Conservation (phyloP, 2,329 filamentous ascomycete species). For the Emmonsia crescens region DNA sequence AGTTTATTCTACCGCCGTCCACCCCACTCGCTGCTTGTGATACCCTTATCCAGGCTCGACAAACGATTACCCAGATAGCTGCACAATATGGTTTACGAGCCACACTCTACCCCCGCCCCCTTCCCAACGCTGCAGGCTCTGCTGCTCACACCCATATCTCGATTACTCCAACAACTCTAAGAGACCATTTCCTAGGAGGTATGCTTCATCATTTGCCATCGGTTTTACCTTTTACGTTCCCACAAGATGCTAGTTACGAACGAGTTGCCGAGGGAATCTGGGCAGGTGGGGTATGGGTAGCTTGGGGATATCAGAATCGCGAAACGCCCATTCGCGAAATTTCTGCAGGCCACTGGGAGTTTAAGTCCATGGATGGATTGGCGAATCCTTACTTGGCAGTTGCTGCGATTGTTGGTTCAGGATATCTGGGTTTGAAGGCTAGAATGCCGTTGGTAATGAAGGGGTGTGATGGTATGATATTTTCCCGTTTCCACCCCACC, state of each 20-base stretch:
- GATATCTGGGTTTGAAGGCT: slow-evolving; percentile 9
- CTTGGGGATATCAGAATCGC: slow-evolving; percentile 60
- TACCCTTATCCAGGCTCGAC: slow-evolving; percentile 56
- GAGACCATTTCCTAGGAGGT: slow-evolving; percentile 57
- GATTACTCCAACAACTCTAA: slow-evolving; percentile 44
- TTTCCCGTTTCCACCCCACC: neutral
- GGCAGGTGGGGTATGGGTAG: slow-evolving; percentile 67
- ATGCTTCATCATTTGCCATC: slow-evolving; percentile 55
- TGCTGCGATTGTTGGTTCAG: slow-evolving; percentile 16
- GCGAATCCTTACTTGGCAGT: slow-evolving; percentile 21
- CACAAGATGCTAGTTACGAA: slow-evolving; percentile 56
- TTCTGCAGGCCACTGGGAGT: slow-evolving; percentile 16
- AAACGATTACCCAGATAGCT: slow-evolving; percentile 56
- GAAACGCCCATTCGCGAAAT: slow-evolving; percentile 18
- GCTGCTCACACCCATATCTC: slow-evolving; percentile 62
- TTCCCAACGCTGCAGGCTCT: slow-evolving; percentile 46
- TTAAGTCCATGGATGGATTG: slow-evolving; percentile 20
- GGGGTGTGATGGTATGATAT: slow-evolving; percentile 17
- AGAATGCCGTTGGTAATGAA: slow-evolving; percentile 5
- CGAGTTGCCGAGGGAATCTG: slow-evolving; percentile 59
- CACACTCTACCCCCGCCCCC: slow-evolving; percentile 65
- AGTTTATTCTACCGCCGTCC: slow-evolving; percentile 57
- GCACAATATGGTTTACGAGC: slow-evolving; percentile 52
- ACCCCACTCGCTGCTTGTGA: slow-evolving; percentile 60
- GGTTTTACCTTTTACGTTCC: slow-evolving; percentile 59